phyloP scores from a whole-genome alignment of 176 grass and related monocot species.

The Triticum dicoccoides region DNA sequence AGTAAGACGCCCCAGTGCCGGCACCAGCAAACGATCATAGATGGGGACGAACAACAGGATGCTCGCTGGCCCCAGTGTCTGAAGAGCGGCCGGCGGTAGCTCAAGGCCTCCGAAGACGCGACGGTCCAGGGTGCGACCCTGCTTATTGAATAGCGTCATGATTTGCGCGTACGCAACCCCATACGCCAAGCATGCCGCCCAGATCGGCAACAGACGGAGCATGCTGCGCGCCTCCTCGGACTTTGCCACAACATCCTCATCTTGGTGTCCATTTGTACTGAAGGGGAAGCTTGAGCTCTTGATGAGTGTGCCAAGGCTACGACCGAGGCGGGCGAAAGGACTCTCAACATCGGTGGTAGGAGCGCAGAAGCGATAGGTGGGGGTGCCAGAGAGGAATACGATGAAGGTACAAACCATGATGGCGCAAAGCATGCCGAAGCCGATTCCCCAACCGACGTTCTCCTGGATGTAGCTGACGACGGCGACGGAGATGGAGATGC shows the following conservation, averaged over 20 bases:
- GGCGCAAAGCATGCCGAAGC: background rate
- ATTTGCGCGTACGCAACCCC: background rate
- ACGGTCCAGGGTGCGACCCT: background rate
- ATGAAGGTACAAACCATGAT: background rate
- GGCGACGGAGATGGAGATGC: background rate
- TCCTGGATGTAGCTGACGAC: background rate
- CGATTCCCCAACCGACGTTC: background rate
- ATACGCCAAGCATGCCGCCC: background rate
- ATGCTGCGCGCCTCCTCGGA: background rate
- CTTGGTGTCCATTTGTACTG: background rate
- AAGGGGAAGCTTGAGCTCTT: background rate
- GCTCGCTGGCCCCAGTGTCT: conserved; percentile 5
- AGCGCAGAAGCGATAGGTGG: background rate
- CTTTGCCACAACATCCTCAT: background rate
- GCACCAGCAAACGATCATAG: conserved; percentile 38
- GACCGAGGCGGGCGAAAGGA: background rate
- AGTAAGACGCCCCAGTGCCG: background rate
- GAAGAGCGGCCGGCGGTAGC: conserved; percentile 17
- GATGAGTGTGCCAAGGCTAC: background rate
- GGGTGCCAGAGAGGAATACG: background rate
- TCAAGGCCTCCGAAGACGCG: background rate
- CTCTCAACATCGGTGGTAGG: background rate
- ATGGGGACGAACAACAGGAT: conserved; percentile 38
- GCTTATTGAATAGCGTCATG: background rate
- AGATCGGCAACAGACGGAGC: background rate